A percentile compares a stretch with the other conserved stretches of the same genome.
phyloP scores from a whole-genome alignment of 2,329 filamentous ascomycete species.

The Chaetomium olivaceum region DNA sequence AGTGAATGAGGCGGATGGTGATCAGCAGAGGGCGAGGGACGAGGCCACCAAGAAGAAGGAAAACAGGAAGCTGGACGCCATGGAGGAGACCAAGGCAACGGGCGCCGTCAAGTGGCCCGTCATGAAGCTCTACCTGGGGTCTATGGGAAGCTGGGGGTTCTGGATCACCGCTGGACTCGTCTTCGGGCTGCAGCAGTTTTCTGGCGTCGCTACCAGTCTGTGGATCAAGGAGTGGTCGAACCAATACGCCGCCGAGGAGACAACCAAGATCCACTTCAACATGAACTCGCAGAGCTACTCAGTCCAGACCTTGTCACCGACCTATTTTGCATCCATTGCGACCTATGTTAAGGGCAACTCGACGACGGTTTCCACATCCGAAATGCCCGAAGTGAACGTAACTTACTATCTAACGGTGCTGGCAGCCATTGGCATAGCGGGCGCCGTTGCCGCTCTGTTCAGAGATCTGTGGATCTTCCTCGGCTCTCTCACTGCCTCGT shows the following conservation, averaged over 20 bases:
- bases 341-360: constrained; percentile 42
- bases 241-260: constrained; percentile 64
- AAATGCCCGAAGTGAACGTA: constrained; percentile 66
- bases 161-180: constrained; percentile 76
- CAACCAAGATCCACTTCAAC: constrained; percentile 37
- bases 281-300: constrained; percentile 41
- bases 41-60: constrained; percentile 51
- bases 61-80: constrained; percentile 52
- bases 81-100: constrained; percentile 76
- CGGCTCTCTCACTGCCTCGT: constrained; percentile 85
- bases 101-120: constrained; percentile 88
- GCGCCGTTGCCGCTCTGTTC: constrained; percentile 77
- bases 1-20: constrained; percentile 53
- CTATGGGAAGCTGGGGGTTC: constrained; percentile 98
- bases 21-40: constrained; percentile 48
- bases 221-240: constrained; percentile 98
- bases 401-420: constrained; percentile 83
- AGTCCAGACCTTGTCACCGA: constrained; percentile 40
- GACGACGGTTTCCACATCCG: constrained; percentile 39
- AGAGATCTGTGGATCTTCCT: constrained; percentile 89
- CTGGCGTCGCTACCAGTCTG: constrained; percentile 82
- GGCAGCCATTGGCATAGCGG: constrained; percentile 73
- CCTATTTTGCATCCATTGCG: constrained; percentile 45
- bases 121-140: constrained; percentile 77
- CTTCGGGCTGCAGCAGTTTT: constrained; percentile 81